These are phyloP conservation scores for Phyllosticta citribraziliensis DNA, from an alignment of 2,329 filamentous ascomycete species.

Conservation along the genomic window DNA sequence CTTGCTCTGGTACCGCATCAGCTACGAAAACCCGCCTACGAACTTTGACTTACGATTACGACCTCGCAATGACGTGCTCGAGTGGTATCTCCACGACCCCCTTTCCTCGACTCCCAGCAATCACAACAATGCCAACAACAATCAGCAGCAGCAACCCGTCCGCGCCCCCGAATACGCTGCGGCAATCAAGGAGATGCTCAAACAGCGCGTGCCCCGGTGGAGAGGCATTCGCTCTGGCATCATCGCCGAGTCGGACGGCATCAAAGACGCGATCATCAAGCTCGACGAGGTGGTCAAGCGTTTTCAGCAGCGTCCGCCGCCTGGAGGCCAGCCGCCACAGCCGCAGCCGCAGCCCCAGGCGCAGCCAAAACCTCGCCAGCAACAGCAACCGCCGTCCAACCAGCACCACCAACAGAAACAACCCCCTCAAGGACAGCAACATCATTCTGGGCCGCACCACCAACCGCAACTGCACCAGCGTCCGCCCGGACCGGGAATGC, in stretches of 20 bases:
- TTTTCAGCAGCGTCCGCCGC: background rate
- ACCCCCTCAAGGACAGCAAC: background rate
- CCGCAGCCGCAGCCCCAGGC: background rate
- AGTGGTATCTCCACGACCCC: slow-evolving; percentile 29
- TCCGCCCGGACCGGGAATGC: background rate
- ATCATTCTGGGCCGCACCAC: background rate
- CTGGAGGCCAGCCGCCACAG: background rate
- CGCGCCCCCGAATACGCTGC: slow-evolving; percentile 19
- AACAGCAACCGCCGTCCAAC: background rate
- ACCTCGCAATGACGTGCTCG: slow-evolving; percentile 22
- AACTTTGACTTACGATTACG: slow-evolving; percentile 29
- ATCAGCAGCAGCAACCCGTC: slow-evolving; percentile 18
- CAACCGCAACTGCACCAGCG: background rate
- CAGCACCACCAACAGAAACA: background rate
- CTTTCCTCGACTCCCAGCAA: slow-evolving; percentile 15
- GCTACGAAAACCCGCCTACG: slow-evolving; percentile 31
- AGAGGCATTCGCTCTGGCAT: slow-evolving; percentile 29
- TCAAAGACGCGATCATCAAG: slow-evolving; percentile 25
- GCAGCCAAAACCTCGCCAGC: background rate
- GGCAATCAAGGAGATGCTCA: slow-evolving; percentile 26
- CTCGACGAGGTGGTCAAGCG: slow-evolving; percentile 27
- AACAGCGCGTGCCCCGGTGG: slow-evolving; percentile 22
- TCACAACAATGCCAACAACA: slow-evolving; percentile 12
- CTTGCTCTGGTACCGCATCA: slow-evolving; percentile 40
- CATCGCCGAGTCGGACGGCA: slow-evolving; percentile 25